Conservation (phyloP, 768 basidiomycete species). For the Mycena vulgaris region DNA sequence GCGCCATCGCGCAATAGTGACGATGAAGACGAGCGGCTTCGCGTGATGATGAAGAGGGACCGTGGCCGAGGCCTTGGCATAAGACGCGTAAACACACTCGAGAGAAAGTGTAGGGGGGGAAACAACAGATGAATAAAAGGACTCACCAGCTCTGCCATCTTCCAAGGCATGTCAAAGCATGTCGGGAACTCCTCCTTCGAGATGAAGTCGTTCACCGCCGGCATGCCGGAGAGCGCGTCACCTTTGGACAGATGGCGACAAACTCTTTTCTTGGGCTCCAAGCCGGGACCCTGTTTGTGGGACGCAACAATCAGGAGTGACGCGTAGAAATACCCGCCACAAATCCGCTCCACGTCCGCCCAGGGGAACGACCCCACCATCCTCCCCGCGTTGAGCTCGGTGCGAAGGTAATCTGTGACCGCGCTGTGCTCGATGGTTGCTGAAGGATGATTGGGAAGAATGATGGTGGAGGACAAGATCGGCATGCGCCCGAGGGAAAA, state of each 20-base stretch:
- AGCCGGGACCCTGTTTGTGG: conserved; percentile 29
- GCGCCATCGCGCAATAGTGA: too few species aligned
- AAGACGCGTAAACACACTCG: background rate
- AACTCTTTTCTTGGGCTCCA: conserved; percentile 33
- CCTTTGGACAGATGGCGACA: conserved; percentile 41
- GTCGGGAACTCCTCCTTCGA: conserved; percentile 36
- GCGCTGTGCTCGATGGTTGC: conserved; percentile 14
- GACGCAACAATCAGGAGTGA: conserved; percentile 41
- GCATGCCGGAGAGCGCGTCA: background rate
- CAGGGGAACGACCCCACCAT: conserved; percentile 40
- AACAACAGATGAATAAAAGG: too few species aligned
- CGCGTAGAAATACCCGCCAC: conserved; percentile 47
- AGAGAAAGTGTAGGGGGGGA: background rate
- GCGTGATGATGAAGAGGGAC: too few species aligned
- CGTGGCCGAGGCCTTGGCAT: background rate
- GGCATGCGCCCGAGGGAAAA: conserved; percentile 55
- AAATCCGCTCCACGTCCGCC: conserved; percentile 37
- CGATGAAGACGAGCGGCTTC: too few species aligned
- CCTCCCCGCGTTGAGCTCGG: conserved; percentile 22
- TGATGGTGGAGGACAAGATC: conserved; percentile 1
- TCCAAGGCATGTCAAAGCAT: too few species aligned
- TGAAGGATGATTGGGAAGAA: conserved; percentile 34
- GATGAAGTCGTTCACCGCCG: conserved; percentile 38
- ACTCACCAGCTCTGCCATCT: conserved; percentile 36
- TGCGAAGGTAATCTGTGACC: conserved; percentile 30